Evolutionary conservation across 371 early-diverging fungal species (phyloP).

Genomic region (Mucor irregularis): DNA sequence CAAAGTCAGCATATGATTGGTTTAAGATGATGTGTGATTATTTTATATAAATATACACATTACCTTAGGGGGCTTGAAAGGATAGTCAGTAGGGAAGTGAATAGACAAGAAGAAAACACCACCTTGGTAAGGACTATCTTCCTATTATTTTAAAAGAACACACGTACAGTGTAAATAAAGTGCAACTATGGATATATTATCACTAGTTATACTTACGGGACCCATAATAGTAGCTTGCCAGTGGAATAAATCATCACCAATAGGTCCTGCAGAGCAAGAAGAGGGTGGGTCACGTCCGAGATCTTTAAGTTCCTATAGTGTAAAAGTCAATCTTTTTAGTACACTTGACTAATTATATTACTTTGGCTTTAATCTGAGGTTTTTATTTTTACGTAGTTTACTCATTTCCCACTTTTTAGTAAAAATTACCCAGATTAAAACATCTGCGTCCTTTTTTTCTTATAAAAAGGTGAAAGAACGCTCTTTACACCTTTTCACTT

Average conservation of each 20-base stretch:
- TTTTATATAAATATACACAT: too few species aligned
- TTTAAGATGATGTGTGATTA: not conserved
- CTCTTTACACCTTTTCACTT: not conserved
- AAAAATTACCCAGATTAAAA: too few species aligned
- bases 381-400: not conserved
- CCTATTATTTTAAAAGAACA: constrained; percentile 7
- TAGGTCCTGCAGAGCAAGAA: constrained; percentile 92
- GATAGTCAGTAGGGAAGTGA: constrained; percentile 98
- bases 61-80: constrained; percentile 99
- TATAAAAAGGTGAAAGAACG: not conserved
- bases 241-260: constrained; percentile 87
- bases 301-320: constrained; percentile 88
- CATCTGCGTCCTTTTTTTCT: too few species aligned
- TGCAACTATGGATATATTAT: not conserved
- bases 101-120: constrained; percentile 98
- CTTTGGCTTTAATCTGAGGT: too few species aligned
- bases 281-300: constrained; percentile 95
- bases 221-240: constrained; percentile 98
- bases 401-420: too few species aligned
- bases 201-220: constrained; percentile 42
- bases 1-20: too few species aligned
- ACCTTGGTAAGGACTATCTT: constrained; percentile 75
- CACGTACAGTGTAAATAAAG: not conserved
- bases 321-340: not conserved
- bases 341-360: too few species aligned